Evolutionary conservation across 305 asterid species (phyloP).

Genomic region (Coffea humblotiana): DNA sequence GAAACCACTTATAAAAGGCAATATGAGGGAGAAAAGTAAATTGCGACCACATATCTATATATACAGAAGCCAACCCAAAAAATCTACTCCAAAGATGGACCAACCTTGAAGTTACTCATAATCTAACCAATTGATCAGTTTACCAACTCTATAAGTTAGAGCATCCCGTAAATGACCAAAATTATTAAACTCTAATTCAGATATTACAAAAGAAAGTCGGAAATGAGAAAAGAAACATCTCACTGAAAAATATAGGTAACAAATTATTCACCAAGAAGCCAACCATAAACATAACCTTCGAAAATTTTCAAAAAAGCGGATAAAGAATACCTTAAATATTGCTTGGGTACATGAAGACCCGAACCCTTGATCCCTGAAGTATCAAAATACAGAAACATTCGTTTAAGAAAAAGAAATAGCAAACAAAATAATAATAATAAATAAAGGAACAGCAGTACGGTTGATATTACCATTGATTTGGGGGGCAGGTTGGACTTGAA

Average conservation of each 20-base stretch:
- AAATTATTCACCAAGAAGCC: not conserved
- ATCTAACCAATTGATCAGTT: not conserved
- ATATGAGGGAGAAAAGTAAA: not conserved
- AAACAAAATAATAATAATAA: not conserved
- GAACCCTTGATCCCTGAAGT: conserved; percentile 69
- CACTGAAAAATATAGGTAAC: not conserved
- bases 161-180: not conserved
- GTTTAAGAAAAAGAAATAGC: too few relatives aligned
- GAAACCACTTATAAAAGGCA: not conserved
- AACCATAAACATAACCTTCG: not conserved
- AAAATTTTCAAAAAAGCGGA: not conserved
- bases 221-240: not conserved
- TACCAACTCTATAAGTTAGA: not conserved
- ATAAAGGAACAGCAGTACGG: not conserved
- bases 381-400: not conserved
- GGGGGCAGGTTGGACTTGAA: conserved; percentile 84
- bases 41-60: not conserved
- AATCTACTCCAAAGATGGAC: not conserved
- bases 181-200: not conserved
- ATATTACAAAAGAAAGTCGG: not conserved
- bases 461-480: conserved; percentile 59
- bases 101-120: not conserved
- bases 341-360: conserved; percentile 90
- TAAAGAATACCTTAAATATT: conserved; percentile 50
- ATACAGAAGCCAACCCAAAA: not conserved